Base-by-base conservation (phyloP, 129 eudicot species). In the Kitagawia praeruptora region DNA sequence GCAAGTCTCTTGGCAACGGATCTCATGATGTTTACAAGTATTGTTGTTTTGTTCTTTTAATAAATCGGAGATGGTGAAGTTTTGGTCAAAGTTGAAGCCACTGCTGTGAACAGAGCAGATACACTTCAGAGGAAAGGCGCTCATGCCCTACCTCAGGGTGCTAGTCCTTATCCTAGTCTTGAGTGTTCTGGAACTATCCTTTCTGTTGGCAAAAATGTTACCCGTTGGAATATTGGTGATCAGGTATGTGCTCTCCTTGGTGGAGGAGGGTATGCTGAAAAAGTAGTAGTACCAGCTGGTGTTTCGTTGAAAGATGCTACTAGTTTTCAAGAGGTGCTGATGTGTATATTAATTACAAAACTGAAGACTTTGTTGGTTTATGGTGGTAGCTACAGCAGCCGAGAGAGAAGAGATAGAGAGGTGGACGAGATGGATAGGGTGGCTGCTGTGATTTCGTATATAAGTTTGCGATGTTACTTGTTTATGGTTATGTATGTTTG, bases 251-350 rank as follows among this genome's bases (percentile, higher is more conserved):
- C 95, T 64, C 97, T 96, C 51, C 72, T 92, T 67, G 86, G 89
- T 85, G 99, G 99, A 51, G 99, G 99, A 72, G 98, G 97, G 61
- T 96, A 96, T 83, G 99, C 98, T 38, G 98, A 92, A 85, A 96
- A 92, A 63, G 97, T 96, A 37, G 97, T 31, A 0, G 34, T 31
- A 31, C 34, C 34, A 31, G 34, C 34, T 31, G 34, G 34, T 31
- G 34, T 31, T 31, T 31, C 34, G 34, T 31, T 31, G 34, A 31
- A 31, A 31, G 34, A 31, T 31, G 34, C 34, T 31, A 31, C 34
- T 31, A 31, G 34, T 31, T 31, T 31, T 31, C 34, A 31, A 31
- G 34, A 31, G 34, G 34, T 31, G 34, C 0, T 31, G 34, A 31
- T 31, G 34, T 31, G 34, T 31, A 1, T 31, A 31, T 31, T 31